Evolutionary conservation across 495 filamentous ascomycete genomes (phyloP).

Genomic region (Cladorrhinum samala): DNA sequence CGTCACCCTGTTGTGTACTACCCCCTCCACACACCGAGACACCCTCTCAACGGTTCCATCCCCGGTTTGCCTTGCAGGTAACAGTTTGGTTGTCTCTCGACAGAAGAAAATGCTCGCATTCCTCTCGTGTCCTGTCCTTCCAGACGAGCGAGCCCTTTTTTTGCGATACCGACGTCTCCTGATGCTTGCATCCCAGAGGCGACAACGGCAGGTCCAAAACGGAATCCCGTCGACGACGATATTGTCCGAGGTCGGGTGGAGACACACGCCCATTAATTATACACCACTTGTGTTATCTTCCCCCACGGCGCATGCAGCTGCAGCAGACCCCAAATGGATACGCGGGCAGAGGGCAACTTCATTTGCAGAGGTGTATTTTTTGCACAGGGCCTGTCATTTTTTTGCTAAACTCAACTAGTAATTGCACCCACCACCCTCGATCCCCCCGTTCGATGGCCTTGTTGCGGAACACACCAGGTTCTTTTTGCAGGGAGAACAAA

Average conservation of each 20-base stretch:
- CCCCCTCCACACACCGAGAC: neutral
- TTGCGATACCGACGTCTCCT: neutral
- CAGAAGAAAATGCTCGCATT: no score
- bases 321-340: no score
- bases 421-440: neutral
- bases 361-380: neutral
- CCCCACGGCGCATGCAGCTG: slow-evolving; percentile 4
- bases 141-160: neutral
- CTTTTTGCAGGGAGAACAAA: neutral
- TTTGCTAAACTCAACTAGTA: neutral
- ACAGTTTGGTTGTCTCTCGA: no score
- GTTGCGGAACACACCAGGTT: slow-evolving; percentile 3
- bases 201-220: neutral
- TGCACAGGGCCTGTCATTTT: neutral
- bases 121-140: no score
- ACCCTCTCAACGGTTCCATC: no score
- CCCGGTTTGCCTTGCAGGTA: no score
- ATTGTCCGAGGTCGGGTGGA: neutral
- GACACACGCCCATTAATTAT: no score
- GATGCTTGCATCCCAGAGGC: neutral
- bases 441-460: no score
- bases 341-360: no score
- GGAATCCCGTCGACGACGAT: neutral
- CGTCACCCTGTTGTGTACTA: slow-evolving; percentile 8
- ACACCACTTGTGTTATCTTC: neutral